Conservation (phyloP, 148 eudicot genomes). For the Dysphania ambrosioides region DNA sequence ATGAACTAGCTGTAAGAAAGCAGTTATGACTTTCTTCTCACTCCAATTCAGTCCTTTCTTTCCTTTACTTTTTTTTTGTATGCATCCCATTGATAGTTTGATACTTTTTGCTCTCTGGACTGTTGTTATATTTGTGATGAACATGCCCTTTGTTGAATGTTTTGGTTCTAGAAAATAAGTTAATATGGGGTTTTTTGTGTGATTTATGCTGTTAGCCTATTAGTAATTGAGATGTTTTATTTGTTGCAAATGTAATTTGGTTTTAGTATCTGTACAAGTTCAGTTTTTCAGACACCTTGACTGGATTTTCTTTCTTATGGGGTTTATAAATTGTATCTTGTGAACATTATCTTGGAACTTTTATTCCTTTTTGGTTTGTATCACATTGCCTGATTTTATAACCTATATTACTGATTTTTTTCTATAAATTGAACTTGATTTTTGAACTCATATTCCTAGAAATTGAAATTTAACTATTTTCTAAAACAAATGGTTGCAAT, state of each 20-base stretch:
- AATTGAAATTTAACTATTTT: neutral
- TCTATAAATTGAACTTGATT: neutral
- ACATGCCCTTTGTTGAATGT: too few relatives aligned
- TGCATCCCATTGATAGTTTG: neutral
- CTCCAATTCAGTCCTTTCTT: neutral
- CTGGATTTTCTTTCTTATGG: neutral
- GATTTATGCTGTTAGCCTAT: neutral
- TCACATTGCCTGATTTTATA: neutral
- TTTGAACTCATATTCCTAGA: neutral
- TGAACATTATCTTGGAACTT: neutral
- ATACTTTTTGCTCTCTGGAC: neutral
- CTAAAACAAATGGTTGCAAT: neutral
- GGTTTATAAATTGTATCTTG: neutral
- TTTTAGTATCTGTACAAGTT: neutral
- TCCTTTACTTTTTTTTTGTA: neutral
- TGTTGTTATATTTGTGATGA: neutral
- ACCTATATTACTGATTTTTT: neutral
- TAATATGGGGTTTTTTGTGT: too few relatives aligned
- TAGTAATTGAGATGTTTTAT: neutral
- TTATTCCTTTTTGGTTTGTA: neutral
- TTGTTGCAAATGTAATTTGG: neutral
- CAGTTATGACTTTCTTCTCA: neutral
- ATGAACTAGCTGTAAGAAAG: neutral
- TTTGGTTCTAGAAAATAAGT: neutral
- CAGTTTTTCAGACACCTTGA: neutral